phyloP scores from a whole-genome alignment of 495 filamentous ascomycete species.

The Penicillium cosmopolitanum region DNA sequence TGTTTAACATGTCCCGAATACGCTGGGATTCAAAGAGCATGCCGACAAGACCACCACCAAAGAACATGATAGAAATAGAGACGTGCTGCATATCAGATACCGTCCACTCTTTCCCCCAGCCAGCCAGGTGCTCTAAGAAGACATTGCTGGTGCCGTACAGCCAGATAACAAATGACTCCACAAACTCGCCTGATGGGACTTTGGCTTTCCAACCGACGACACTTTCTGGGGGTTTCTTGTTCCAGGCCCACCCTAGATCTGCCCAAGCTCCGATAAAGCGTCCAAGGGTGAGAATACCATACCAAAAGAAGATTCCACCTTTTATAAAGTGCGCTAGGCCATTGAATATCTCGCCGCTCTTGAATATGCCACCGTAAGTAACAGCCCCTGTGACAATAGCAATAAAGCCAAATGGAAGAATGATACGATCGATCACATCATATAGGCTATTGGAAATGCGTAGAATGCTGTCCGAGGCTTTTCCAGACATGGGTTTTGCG shows the following conservation, averaged over 20 bases:
- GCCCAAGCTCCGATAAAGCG: constrained; percentile 93
- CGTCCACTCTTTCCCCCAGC: constrained; percentile 70
- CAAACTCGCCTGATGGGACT: constrained; percentile 82
- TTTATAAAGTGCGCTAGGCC: constrained; percentile 94
- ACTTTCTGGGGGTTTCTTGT: constrained; percentile 68
- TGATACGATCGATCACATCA: constrained; percentile 60
- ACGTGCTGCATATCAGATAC: constrained; percentile 89
- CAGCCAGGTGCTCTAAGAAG: constrained; percentile 85
- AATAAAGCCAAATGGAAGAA: constrained; percentile 67
- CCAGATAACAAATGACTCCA: constrained; percentile 88
- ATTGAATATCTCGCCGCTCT: constrained; percentile 69
- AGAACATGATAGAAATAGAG: constrained; percentile 91
- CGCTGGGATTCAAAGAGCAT: constrained; percentile 86
- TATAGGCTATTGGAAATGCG: constrained; percentile 61
- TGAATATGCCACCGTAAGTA: constrained; percentile 71
- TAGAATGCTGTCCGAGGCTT: constrained; percentile 64
- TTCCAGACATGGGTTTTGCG: constrained; percentile 47
- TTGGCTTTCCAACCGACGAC: constrained; percentile 64
- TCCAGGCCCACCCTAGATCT: constrained; percentile 96
- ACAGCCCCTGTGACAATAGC: constrained; percentile 66
- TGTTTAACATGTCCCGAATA: constrained; percentile 73
- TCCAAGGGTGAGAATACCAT: constrained; percentile 86
- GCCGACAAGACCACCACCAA: constrained; percentile 87
- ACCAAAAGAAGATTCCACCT: constrained; percentile 93
- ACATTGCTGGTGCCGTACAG: constrained; percentile 87